These are phyloP conservation scores for Fusarium luffae DNA, from an alignment of 2,329 filamentous ascomycete genomes.

Conservation along the genomic window DNA sequence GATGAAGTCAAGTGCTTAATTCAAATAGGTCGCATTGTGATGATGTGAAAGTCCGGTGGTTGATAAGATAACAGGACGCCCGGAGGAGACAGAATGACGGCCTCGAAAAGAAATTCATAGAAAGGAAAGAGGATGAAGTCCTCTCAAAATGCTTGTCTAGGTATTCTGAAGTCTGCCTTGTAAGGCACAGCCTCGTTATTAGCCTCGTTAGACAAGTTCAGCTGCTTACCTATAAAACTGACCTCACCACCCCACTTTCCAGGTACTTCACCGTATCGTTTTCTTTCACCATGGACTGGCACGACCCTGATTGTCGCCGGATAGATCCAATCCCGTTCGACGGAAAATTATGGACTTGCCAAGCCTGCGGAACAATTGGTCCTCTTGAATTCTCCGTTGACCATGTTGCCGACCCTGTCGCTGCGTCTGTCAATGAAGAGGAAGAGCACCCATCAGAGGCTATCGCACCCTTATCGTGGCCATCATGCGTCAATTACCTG, in stretches of 20 bases:
- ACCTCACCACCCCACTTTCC: constrained; percentile 14
- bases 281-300: constrained; percentile 18
- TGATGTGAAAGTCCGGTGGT: neutral
- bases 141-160: neutral
- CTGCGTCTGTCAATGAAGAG: neutral
- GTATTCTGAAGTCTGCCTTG: neutral
- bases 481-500: constrained; percentile 2
- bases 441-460: neutral
- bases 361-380: constrained; percentile 22
- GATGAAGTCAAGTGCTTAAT: neutral
- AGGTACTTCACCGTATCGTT: too few relatives aligned
- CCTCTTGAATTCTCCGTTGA: constrained; percentile 2
- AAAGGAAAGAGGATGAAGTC: neutral
- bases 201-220: neutral
- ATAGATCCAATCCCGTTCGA: constrained; percentile 18
- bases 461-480: neutral
- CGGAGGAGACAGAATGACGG: neutral
- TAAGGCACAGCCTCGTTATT: neutral
- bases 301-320: constrained; percentile 12
- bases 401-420: neutral
- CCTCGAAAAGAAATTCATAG: neutral
- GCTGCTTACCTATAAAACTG: neutral
- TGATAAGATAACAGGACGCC: neutral
- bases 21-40: neutral
- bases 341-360: constrained; percentile 12